A percentile compares a stretch with the other conserved stretches of the same genome.
Conservation (phyloP, 1,284 basidiomycete genomes). For the Rhodofomes roseus region DNA sequence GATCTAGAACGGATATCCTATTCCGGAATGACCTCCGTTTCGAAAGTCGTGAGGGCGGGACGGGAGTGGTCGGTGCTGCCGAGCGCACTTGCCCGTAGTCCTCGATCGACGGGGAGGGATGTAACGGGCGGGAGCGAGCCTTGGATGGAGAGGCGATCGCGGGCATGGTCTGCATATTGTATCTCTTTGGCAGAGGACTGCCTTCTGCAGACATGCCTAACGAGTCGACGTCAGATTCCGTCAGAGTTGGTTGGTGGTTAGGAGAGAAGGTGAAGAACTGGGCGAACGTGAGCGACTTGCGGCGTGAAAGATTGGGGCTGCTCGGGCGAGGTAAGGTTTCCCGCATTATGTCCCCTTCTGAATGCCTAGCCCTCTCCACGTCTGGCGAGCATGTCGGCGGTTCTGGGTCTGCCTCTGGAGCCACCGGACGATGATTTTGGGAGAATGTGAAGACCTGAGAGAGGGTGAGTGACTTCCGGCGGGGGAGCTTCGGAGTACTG, state of each 20-base stretch:
- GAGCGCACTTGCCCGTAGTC: conserved; percentile 13
- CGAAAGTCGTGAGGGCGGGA: conserved; percentile 11
- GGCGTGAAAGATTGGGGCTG: neutral
- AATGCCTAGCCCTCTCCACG: neutral
- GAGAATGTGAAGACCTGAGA: conserved; percentile 26
- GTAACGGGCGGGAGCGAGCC: conserved; percentile 6
- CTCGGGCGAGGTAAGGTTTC: neutral
- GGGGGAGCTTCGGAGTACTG: conserved; percentile 15
- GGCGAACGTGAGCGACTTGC: conserved; percentile 10
- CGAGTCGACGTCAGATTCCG: neutral
- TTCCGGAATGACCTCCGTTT: conserved; percentile 28
- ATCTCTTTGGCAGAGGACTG: neutral
- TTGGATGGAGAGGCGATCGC: conserved; percentile 3
- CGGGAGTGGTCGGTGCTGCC: conserved; percentile 5
- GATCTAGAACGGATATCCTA: conserved; percentile 28
- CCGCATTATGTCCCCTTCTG: neutral
- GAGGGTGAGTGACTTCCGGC: conserved; percentile 24
- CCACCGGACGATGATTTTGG: conserved; percentile 15
- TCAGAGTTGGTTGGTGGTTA: conserved; percentile 9
- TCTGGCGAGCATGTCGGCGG: neutral
- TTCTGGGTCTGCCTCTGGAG: conserved; percentile 8
- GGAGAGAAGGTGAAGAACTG: conserved; percentile 10
- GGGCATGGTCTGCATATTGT: conserved; percentile 5
- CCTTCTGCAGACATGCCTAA: neutral
- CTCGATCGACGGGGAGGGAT: conserved; percentile 18